A percentile compares a stretch with the other conserved stretches of the same genome.
Evolutionary conservation across 2,329 filamentous ascomycete species (phyloP).

Genomic region (Alternaria conjuncta): DNA sequence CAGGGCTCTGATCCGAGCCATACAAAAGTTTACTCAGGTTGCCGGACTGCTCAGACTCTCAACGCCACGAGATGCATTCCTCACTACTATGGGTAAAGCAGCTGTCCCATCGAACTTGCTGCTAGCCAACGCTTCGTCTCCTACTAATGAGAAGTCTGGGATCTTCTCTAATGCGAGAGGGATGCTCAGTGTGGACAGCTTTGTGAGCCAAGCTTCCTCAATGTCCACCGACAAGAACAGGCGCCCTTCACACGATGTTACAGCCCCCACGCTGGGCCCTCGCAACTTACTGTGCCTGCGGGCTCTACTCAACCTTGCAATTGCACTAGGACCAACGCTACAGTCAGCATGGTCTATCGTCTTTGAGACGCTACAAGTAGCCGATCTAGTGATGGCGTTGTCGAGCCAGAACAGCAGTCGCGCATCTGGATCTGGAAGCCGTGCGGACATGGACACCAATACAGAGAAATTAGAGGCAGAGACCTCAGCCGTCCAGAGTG

Average conservation of each 20-base stretch:
- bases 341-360: constrained; percentile 88
- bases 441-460: constrained; percentile 30
- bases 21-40: constrained; percentile 95
- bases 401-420: constrained; percentile 37
- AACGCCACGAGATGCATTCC: constrained; percentile 90
- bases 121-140: constrained; percentile 47
- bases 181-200: constrained; percentile 74
- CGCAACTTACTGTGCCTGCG: constrained; percentile 89
- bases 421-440: constrained; percentile 20
- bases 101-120: constrained; percentile 81
- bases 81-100: constrained; percentile 92
- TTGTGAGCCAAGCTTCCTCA: constrained; percentile 65
- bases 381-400: constrained; percentile 78
- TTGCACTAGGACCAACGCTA: constrained; percentile 88
- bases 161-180: constrained; percentile 75
- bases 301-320: constrained; percentile 92
- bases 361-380: constrained; percentile 89
- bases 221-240: constrained; percentile 63
- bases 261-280: constrained; percentile 70
- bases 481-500: constrained; percentile 86
- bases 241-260: constrained; percentile 61
- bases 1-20: constrained; percentile 86
- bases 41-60: constrained; percentile 83
- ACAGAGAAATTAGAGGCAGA: constrained; percentile 69
- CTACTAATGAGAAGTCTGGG: constrained; percentile 59